Conservation (phyloP, 169 alveolate genomes). For the Cryptosporidium baileyi region DNA sequence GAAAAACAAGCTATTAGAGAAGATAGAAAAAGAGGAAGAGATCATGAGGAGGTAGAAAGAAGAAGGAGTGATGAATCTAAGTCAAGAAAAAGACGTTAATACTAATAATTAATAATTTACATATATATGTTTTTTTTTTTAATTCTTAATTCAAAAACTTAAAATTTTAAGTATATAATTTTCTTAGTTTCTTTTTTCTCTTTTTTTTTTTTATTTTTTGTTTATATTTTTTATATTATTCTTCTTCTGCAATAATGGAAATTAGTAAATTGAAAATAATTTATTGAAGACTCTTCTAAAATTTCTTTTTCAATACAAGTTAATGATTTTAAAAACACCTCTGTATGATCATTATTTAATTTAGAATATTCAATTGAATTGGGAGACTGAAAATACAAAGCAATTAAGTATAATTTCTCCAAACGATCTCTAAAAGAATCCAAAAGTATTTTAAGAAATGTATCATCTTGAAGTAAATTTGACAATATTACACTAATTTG, state of each 20-base stretch:
- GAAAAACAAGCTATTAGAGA: conserved; percentile 77
- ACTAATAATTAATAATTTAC: not conserved
- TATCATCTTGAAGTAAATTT: conserved; percentile 24
- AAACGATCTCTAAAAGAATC: conserved; percentile 44
- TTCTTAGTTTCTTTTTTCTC: not conserved
- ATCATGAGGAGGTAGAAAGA: conserved; percentile 35
- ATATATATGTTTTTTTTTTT: not conserved
- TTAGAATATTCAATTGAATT: conserved; percentile 12
- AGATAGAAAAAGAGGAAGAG: conserved; percentile 66
- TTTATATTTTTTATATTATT: not conserved
- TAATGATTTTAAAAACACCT: conserved; percentile 34
- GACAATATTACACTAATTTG: conserved; percentile 28
- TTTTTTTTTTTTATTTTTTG: not conserved
- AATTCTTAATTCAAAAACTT: not conserved
- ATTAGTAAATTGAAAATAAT: not conserved
- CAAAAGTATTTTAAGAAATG: conserved; percentile 10
- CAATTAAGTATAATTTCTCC: conserved; percentile 40
- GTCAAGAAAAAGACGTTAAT: conserved; percentile 53
- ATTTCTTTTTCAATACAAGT: conserved; percentile 46
- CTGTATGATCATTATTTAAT: conserved; percentile 29
- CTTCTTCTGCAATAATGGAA: conserved; percentile 27
- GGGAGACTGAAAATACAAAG: not conserved
- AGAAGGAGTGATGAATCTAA: not conserved
- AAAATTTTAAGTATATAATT: not conserved
- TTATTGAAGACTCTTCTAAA: conserved; percentile 32